Evolutionary conservation across 176 grass and related monocot genomes (phyloP).

Genomic region (Aegilops longissima): DNA sequence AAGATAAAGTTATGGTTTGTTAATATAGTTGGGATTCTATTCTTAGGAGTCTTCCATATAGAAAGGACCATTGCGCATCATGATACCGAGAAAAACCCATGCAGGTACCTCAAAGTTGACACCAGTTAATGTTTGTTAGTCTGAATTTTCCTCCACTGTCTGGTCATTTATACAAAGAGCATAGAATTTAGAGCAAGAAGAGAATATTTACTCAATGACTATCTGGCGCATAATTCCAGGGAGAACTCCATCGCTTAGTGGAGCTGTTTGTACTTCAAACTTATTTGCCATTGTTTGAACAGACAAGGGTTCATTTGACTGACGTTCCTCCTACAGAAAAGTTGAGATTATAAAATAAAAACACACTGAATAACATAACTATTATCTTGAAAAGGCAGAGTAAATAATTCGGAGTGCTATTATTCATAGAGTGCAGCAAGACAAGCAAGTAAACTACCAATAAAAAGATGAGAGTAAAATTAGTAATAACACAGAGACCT

Average conservation of each 20-base stretch:
- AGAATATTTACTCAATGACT: constrained; percentile 71
- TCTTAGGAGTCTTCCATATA: not conserved
- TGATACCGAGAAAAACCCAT: not conserved
- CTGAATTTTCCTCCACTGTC: not conserved
- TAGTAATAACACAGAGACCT: not conserved
- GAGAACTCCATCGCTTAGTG: constrained; percentile 67
- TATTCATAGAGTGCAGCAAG: not conserved
- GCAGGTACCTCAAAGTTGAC: not conserved
- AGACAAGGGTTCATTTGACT: not conserved
- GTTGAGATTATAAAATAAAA: not conserved
- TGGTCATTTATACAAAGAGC: not conserved
- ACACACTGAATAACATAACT: not conserved
- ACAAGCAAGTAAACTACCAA: not conserved
- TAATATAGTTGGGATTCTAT: not conserved
- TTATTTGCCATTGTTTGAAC: constrained; percentile 9
- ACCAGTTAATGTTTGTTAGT: not conserved
- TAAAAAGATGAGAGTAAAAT: not conserved
- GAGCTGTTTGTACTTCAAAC: constrained; percentile 80
- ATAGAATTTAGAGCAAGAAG: constrained; percentile 8
- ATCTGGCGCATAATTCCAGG: constrained; percentile 83
- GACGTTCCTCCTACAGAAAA: constrained; percentile 35
- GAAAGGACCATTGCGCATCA: not conserved
- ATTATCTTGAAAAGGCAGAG: not conserved
- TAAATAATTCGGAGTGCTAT: not conserved
- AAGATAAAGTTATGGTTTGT: not conserved